Evolutionary conservation across 169 alveolate species (phyloP), one percentile per base, ranked within the genome.

Genomic region (Plasmodium malariae): DNA sequence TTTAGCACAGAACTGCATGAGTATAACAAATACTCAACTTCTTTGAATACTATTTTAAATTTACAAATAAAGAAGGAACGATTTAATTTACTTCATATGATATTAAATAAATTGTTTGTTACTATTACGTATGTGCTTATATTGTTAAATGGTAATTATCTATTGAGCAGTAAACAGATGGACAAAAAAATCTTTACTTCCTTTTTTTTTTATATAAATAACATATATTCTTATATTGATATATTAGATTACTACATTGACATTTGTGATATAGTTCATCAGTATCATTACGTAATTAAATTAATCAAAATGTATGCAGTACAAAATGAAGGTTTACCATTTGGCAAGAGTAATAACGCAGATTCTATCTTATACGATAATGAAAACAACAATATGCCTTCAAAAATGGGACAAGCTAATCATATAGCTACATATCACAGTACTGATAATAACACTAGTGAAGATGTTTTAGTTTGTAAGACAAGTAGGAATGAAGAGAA

Each of bases 1-100:
- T 76, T 24, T 24, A 60, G 76, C 62, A 76, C 89, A 0, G 89
- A 76, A 60, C 7, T 34, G 2, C 74, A 76, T 60, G 89, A 76
- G 32, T 62, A 54, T 24, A 62, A 36, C 26, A 76, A 45, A 76
- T 76, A 62, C 45, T 36, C 68, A 0, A 55, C 21, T 1, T 76
- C 89, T 9, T 76, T 76, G 19, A 28, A 54, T 60, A 28, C 21
- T 12, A 76, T 76, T 60, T 37, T 76, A 21, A 1, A 36, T n/a
- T 37, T 62, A 7, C 76, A 76, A 48, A 76, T 17, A 5, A 76
- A 62, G n/a, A 76, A 76, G 26, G 89, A 76, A 19, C 89, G 36
- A 43, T 76, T 76, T 76, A 76, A 76, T 34, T 68, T 76, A 5
- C 2, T 76, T 11, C 76, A 76, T 68, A 76, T 76, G 89, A 36